Base-by-base conservation (phyloP, 169 alveolate genomes). In the Nephromyces sp. region DNA sequence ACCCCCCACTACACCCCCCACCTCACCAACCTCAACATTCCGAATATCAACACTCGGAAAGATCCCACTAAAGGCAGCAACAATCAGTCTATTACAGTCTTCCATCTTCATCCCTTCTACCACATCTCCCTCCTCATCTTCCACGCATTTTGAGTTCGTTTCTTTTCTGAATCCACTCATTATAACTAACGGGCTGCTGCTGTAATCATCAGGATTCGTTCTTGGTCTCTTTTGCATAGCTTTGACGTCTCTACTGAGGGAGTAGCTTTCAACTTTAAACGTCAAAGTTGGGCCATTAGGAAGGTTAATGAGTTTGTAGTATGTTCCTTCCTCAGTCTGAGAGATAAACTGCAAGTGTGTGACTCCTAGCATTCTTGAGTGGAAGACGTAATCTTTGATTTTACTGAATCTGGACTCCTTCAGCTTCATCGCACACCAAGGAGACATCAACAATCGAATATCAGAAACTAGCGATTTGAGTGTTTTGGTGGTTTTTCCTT, bases 251-350 rank as follows among this genome's bases (percentile, higher is more conserved):
- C 62, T 77, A 77, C 65, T 66, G 6, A 74, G 24, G 81, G 84
- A 35, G 28, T 65, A 78, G 32, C 35, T 27, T 66, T 74, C 79
- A 8, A 78, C 80, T 8, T 53, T 64, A 65, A 74, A 74, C 65
- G 81, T 66, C 64, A 68, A 66, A 0, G 87, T 78, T 61, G 87
- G 87, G 15, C 87, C 87, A 3, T 69, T 34, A 57, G 87, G 87
- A 25, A 82, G 74, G 27, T 65, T 74, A 30, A 77, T 73, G 30
- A 82, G 32, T 32, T 78, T 72, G 25, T 78, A 57, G 68, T 82
- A 82, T 32, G 73, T 65, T 1, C 83, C 83, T 2, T 68, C 62
- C 32, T 43, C 75, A 6, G 87, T 82, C 52, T 82, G 87, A 5
- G 83, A 66, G 22, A 82, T 27, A 24, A 74, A 64, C 22, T 74